Evolutionary conservation across 2,329 filamentous ascomycete species (phyloP).

Genomic region (Pleoardoris graminearum): DNA sequence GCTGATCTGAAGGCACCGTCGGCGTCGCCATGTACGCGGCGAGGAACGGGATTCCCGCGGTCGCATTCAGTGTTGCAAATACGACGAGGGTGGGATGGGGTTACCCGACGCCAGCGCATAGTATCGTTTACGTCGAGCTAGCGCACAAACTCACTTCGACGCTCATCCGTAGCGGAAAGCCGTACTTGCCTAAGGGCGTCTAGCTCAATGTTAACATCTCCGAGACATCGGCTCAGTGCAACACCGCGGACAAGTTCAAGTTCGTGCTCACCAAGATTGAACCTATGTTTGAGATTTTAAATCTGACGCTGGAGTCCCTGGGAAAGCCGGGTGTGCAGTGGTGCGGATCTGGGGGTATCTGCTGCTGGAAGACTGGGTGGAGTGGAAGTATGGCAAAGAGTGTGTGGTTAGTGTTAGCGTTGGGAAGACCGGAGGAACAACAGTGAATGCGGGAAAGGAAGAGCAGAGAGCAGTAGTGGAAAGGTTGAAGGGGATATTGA

Average conservation of each 20-base stretch:
- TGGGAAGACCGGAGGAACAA: not conserved
- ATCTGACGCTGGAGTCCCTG: not conserved
- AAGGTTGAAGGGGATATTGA: not conserved
- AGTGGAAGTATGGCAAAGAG: not conserved
- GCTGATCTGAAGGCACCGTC: not conserved
- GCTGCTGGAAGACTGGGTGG: not conserved
- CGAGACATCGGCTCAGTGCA: slow-evolving; percentile 55
- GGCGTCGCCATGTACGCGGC: not conserved
- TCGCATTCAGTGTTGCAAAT: no score
- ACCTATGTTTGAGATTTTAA: not conserved
- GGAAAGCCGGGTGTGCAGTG: not conserved
- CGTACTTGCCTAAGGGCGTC: slow-evolving; percentile 63
- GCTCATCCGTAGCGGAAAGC: slow-evolving; percentile 60
- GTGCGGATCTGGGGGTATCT: not conserved
- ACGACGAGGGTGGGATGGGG: no score
- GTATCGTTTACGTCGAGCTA: slow-evolving; percentile 65
- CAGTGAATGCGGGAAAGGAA: slow-evolving; percentile 50
- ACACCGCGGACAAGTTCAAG: slow-evolving; percentile 57
- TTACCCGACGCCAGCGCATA: slow-evolving; percentile 55
- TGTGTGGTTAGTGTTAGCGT: no score
- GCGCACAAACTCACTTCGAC: slow-evolving; percentile 61
- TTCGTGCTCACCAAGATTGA: slow-evolving; percentile 59
- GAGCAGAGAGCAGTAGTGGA: not conserved
- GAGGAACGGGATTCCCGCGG: not conserved
- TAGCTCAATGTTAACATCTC: slow-evolving; percentile 74